Evolutionary conservation across 2,329 filamentous ascomycete species (phyloP).

Genomic region (Fusarium verrucosum): DNA sequence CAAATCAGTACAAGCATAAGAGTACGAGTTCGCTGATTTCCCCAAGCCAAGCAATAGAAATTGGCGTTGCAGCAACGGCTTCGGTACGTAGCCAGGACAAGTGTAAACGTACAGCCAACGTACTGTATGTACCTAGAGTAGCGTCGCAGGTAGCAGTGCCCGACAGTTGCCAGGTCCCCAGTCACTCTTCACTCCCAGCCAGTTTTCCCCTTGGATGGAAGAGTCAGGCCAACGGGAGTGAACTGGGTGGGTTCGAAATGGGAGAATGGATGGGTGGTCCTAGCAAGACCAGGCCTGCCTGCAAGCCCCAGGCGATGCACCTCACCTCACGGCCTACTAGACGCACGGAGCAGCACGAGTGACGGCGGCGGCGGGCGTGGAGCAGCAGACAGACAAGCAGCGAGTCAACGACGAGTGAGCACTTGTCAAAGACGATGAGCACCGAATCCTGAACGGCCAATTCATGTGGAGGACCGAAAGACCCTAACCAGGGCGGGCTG

Average conservation of each 20-base stretch:
- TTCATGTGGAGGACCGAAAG: constrained; percentile 2
- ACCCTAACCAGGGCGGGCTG: constrained; percentile 1
- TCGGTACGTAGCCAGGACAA: constrained; percentile 25
- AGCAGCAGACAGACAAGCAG: constrained; percentile 17
- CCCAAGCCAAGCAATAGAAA: not conserved
- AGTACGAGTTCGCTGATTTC: constrained; percentile 29
- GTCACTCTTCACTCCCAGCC: constrained; percentile 15
- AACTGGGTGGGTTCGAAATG: constrained; percentile 15
- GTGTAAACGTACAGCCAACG: constrained; percentile 8
- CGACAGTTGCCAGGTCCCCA: constrained; percentile 26
- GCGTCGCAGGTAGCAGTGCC: constrained; percentile 35
- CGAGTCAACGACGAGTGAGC: constrained; percentile 24
- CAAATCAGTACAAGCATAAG: constrained; percentile 10
- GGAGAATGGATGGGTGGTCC: not conserved
- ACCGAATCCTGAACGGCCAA: constrained; percentile 8
- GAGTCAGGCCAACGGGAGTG: constrained; percentile 13
- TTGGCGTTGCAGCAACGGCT: constrained; percentile 27
- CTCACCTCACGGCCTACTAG: constrained; percentile 31
- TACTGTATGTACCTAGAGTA: too few relatives aligned
- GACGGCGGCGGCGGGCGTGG: constrained; percentile 41
- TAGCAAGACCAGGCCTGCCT: constrained; percentile 4
- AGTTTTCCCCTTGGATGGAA: constrained; percentile 1
- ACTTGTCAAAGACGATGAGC: constrained; percentile 2
- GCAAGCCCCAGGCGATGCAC: constrained; percentile 30
- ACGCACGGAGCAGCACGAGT: constrained; percentile 32